Evolutionary conservation across 805 yeast genomes (phyloP).

Genomic region (Brettanomyces bruxellensis): DNA sequence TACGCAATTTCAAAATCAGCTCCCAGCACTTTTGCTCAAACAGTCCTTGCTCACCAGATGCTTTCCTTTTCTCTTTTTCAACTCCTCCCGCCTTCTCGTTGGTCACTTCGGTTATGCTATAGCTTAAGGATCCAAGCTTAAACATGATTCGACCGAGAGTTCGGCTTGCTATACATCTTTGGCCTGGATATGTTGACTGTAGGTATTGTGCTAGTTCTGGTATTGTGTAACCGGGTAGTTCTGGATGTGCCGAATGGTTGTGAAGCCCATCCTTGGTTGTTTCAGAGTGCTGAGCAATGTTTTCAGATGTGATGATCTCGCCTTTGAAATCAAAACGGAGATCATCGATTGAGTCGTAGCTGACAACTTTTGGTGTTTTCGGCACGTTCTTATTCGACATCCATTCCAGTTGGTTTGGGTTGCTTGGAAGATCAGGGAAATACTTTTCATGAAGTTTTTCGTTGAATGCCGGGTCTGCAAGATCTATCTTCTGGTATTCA

Average conservation of each 20-base stretch:
- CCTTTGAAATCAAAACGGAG: conserved; percentile 88
- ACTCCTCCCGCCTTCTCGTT: conserved; percentile 25
- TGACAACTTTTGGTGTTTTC: conserved; percentile 29
- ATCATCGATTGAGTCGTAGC: conserved; percentile 50
- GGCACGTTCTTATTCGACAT: conserved; percentile 55
- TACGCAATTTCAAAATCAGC: conserved; percentile 48
- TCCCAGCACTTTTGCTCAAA: conserved; percentile 64
- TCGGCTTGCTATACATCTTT: conserved; percentile 78
- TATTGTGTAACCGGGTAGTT: conserved; percentile 86
- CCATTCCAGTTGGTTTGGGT: conserved; percentile 81
- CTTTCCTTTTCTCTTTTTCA: conserved; percentile 24
- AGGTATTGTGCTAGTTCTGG: conserved; percentile 72
- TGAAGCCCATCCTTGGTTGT: conserved; percentile 54
- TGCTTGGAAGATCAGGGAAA: conserved; percentile 84
- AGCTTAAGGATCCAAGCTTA: conserved; percentile 58
- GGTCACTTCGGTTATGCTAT: conserved; percentile 26
- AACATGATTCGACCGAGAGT: conserved; percentile 82
- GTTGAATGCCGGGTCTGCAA: conserved; percentile 71
- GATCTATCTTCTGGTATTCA: conserved; percentile 31
- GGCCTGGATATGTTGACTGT: conserved; percentile 74
- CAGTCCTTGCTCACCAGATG: conserved; percentile 26
- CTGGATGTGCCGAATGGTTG: conserved; percentile 86
- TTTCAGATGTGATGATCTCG: conserved; percentile 42
- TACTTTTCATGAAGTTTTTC: conserved; percentile 74
- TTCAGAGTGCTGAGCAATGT: conserved; percentile 8